Conservation (phyloP, 1,139 yeast genomes). For the Pichia sp. region DNA sequence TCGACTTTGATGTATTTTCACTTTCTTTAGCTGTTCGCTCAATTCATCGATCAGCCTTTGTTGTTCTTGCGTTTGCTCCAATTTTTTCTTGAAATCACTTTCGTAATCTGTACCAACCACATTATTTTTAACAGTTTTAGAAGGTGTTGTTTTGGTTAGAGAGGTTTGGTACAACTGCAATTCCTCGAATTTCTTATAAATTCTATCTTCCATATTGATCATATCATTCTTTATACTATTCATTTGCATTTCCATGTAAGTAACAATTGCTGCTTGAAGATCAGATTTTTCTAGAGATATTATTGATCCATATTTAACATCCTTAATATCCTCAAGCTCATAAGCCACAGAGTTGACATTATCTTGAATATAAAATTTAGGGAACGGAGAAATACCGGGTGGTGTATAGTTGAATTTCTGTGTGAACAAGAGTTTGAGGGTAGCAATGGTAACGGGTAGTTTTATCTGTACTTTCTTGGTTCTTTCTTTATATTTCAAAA, state of each 20-base stretch:
- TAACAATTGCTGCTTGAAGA: constrained; percentile 14
- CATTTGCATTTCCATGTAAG: constrained; percentile 17
- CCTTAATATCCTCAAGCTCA: constrained; percentile 73
- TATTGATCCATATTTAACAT: constrained; percentile 54
- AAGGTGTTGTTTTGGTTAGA: background rate
- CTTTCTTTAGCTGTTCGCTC: constrained; percentile 29
- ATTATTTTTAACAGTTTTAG: constrained; percentile 1
- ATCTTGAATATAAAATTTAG: constrained; percentile 74
- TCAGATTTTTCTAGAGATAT: constrained; percentile 40
- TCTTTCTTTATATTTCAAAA: constrained; percentile 41
- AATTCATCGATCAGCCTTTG: constrained; percentile 41
- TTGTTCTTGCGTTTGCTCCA: constrained; percentile 19
- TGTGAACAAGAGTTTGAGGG: constrained; percentile 64
- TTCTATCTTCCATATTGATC: constrained; percentile 27
- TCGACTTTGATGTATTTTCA: constrained; percentile 42
- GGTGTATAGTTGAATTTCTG: constrained; percentile 86
- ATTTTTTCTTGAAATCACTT: constrained; percentile 11
- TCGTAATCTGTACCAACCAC: constrained; percentile 11
- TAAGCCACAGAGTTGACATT: constrained; percentile 53
- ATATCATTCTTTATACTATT: constrained; percentile 33
- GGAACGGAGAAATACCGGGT: constrained; percentile 44
- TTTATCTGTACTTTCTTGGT: constrained; percentile 49
- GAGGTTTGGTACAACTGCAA: constrained; percentile 12
- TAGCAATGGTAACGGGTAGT: constrained; percentile 31
- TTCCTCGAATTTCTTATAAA: constrained; percentile 29